Base-by-base conservation (phyloP, 192 early-diverging fungal species). In the Mortierella alpina region DNA sequence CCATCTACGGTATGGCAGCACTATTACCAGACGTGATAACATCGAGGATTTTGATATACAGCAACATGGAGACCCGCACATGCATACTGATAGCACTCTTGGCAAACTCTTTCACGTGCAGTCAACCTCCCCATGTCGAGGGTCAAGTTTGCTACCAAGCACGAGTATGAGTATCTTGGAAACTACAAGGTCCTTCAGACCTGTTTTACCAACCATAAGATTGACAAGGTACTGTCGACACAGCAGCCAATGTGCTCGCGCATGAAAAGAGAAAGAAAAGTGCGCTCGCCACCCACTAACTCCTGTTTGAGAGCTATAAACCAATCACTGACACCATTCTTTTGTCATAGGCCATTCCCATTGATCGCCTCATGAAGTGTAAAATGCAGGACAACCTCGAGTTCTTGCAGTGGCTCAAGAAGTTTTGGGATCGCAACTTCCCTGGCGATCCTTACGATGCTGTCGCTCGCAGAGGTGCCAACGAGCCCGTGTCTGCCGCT, bases 371-470 rank as follows among this genome's bases (percentile, higher is more conserved):
- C 59, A 89, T 95, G 81, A 99, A 97, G 83, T 96, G 96, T 86
- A 95, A 94, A 63, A 96, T 99, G 79, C 97, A 98, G 89, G 98
- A 99, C 86, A 99, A 99, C 82, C 89, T 99, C 63, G 97, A 98
- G 89, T 97, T 99, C 77, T 78, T 98, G 79, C 98, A 99, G 74
- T 99, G 96, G 95, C 66, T 96, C 68, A 98, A 96, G 72, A 91
- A 91, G 68, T 96, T 89, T 84, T 97, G 96, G 97, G 96, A 99
- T 78, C 85, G 87, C 39, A 93, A 95, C 81, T 95, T 87, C 81
- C 91, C 95, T 22, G 92, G 93, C n/a, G 91, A 91, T 18, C 70
- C 71, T 18, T 99, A 97, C 82, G 95, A 98, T 80, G 94, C 96
- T 11, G 69, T 88, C 7, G 90, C 84, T 17, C 87, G 97, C 44